phyloP scores from a whole-genome alignment of 495 filamentous ascomycete genomes.

The Hypomontagnella monticulosa region DNA sequence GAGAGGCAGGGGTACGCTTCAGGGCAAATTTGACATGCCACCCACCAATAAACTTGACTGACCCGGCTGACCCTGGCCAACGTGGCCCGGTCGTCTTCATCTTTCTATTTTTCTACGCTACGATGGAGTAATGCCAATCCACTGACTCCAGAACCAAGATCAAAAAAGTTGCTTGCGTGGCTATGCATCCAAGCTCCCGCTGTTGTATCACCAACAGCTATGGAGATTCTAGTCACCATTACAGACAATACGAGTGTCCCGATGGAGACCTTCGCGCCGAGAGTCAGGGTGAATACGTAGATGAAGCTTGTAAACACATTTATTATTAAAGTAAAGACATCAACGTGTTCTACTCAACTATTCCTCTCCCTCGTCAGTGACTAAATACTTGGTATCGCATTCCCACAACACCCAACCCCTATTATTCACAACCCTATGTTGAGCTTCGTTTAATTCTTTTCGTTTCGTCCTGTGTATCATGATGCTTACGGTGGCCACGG shows the following conservation, averaged over 20 bases:
- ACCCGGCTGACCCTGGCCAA: no score
- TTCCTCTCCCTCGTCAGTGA: no score
- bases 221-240: background rate
- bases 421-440: no score
- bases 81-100: background rate
- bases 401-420: no score
- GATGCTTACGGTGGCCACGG: no score
- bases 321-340: no score
- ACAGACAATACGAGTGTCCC: conserved; percentile 18
- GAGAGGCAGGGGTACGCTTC: conserved; percentile 1
- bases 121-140: conserved; percentile 1
- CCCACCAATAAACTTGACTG: no score
- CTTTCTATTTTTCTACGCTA: background rate
- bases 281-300: background rate
- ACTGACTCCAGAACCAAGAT: conserved; percentile 7
- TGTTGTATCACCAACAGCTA: conserved; percentile 13
- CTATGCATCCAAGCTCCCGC: conserved; percentile 2
- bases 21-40: background rate
- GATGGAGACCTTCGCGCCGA: conserved; percentile 22
- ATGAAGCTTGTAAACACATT: no score
- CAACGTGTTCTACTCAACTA: no score
- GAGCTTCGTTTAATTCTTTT: no score
- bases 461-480: no score
- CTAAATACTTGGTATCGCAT: no score
- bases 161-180: conserved; percentile 29